Percentiles rank a stretch among this genome's conserved stretches.
Evolutionary conservation across 129 eudicot genomes (phyloP).

Genomic region (Scalesia atractyloides): DNA sequence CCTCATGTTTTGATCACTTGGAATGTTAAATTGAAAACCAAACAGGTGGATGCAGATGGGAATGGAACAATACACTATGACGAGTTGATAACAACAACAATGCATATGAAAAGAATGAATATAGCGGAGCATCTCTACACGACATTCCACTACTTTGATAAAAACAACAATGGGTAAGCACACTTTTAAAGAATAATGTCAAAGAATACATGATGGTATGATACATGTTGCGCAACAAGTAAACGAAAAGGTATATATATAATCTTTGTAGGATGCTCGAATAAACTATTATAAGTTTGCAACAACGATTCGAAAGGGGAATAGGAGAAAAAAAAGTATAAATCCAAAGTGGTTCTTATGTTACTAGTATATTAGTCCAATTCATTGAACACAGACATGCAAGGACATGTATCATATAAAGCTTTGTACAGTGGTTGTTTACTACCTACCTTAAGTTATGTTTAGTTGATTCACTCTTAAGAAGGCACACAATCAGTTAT

Average conservation of each 20-base stretch:
- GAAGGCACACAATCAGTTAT: too few species aligned
- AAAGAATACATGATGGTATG: neutral
- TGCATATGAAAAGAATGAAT: constrained; percentile 90
- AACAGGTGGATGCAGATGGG: constrained; percentile 92
- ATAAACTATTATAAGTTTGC: constrained; percentile 89
- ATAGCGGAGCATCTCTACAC: constrained; percentile 88
- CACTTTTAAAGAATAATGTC: neutral
- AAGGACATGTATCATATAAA: neutral
- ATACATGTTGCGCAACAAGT: too few species aligned
- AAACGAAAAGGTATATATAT: too few species aligned
- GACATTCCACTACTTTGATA: constrained; percentile 84
- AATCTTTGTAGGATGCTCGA: too few species aligned
- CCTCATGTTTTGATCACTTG: neutral
- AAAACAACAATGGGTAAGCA: constrained; percentile 75
- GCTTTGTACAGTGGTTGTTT: too few species aligned
- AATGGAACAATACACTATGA: constrained; percentile 84
- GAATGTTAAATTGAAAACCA: neutral
- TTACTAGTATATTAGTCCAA: constrained; percentile 14
- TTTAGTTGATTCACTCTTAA: too few species aligned
- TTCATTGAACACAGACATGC: neutral
- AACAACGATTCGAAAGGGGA: constrained; percentile 91
- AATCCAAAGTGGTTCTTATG: constrained; percentile 54
- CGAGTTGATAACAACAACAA: constrained; percentile 89
- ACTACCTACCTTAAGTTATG: too few species aligned
- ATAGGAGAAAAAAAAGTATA: constrained; percentile 45